Percentiles rank a stretch among this genome's conserved stretches.
Conservation (phyloP, 163 green algal species). For the Scenedesmus sp. region DNA sequence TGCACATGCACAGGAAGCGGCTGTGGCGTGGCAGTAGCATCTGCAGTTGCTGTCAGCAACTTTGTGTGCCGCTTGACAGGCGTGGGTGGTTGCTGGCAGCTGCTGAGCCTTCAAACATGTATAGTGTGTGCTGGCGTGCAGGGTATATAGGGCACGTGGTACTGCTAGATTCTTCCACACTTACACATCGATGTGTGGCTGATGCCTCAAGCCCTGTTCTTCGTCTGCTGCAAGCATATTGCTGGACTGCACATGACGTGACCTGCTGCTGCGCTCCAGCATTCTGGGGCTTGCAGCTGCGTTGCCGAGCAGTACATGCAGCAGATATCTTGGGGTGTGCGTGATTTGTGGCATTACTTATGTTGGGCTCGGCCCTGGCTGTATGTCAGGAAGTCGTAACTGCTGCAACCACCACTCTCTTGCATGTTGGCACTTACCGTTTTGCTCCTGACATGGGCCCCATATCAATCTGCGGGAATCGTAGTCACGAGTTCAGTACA, state of each 20-base stretch:
- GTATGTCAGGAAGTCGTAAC: neutral
- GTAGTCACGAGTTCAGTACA: too few species aligned
- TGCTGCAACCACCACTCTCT: neutral
- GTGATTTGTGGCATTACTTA: neutral
- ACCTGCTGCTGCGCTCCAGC: neutral
- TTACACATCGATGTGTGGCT: neutral
- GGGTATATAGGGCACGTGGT: too few species aligned
- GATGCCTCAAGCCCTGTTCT: neutral
- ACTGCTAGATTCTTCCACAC: neutral
- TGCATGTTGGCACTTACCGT: too few species aligned
- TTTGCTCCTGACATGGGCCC: too few species aligned
- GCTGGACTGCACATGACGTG: neutral
- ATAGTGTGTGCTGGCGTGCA: too few species aligned
- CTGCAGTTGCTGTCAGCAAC: too few species aligned
- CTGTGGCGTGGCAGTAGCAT: too few species aligned
- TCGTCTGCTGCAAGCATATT: neutral
- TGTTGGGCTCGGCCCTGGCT: neutral
- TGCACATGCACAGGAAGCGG: too few species aligned
- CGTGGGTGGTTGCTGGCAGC: too few species aligned
- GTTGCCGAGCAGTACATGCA: neutral
- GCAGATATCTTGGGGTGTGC: neutral
- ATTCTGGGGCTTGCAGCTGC: neutral
- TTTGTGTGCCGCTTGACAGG: too few species aligned
- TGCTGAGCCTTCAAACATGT: too few species aligned
- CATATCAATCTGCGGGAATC: too few species aligned